These are phyloP conservation scores for Themeda triandra DNA, from an alignment of 176 grass and related monocot genomes.

Conservation along the genomic window DNA sequence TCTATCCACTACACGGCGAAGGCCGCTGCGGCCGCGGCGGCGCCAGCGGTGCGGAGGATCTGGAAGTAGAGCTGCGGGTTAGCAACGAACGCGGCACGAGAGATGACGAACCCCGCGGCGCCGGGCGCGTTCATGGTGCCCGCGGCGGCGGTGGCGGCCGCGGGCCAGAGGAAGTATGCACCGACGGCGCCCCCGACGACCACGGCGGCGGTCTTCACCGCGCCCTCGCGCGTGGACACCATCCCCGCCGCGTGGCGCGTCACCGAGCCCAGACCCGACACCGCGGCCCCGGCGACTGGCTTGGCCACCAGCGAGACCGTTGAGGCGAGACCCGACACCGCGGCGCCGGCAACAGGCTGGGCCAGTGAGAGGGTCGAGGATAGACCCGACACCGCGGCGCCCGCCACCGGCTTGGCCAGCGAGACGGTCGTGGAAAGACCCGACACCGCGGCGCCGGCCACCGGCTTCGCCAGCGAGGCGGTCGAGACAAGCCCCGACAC, in stretches of 20 bases:
- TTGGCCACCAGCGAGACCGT: neutral
- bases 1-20: neutral
- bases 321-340: neutral
- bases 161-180: neutral
- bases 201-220: neutral
- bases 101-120: neutral
- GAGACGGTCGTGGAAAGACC: no score
- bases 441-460: no score
- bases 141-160: neutral
- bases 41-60: neutral
- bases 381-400: neutral
- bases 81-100: neutral
- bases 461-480: no score
- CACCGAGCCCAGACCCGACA: neutral
- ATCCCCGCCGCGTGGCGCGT: neutral
- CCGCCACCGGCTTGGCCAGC: no score
- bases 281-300: neutral
- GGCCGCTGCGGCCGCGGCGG: neutral
- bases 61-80: constrained; percentile 17
- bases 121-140: constrained; percentile 12
- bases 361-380: neutral
- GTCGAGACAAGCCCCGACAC: no score
- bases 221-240: neutral
- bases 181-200: neutral
- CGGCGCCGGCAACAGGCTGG: neutral